These are phyloP conservation scores for Trichoderma hamatum DNA, from an alignment of 2,329 filamentous ascomycete species.

Conservation along the genomic window DNA sequence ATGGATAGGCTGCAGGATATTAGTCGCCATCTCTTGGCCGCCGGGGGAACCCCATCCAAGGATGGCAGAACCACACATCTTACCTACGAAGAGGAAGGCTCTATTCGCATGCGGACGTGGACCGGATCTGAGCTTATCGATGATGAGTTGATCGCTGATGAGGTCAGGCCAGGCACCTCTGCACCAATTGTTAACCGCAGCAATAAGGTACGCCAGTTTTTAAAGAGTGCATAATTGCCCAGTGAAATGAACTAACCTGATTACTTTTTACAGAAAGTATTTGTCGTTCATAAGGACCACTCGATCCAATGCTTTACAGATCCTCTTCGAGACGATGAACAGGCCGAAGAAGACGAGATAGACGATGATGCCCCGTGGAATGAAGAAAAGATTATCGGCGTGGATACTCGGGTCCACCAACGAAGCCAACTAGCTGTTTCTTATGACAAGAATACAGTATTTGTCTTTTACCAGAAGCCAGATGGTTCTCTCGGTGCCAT, in stretches of 20 bases:
- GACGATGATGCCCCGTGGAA: background rate
- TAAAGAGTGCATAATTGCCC: background rate
- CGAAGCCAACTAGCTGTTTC: background rate
- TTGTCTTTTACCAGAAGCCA: background rate
- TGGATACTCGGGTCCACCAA: background rate
- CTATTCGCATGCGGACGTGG: slow-evolving; percentile 5
- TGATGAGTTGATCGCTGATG: background rate
- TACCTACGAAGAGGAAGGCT: background rate
- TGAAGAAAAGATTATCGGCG: background rate
- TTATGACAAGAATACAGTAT: background rate
- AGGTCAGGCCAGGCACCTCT: background rate
- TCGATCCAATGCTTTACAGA: background rate
- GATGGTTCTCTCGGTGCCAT: background rate
- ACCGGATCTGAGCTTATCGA: background rate
- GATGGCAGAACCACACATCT: background rate
- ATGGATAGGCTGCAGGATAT: slow-evolving; percentile 17
- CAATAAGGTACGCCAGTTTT: background rate
- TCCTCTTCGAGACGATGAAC: background rate
- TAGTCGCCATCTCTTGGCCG: background rate
- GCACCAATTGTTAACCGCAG: background rate
- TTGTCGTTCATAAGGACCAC: background rate
- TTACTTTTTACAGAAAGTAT: background rate
- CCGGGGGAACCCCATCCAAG: background rate
- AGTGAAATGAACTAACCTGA: background rate
- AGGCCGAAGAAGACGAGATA: slow-evolving; percentile 1